These are phyloP conservation scores for Ceratocystis destructans DNA, from an alignment of 2,329 filamentous ascomycete genomes.

Conservation along the genomic window DNA sequence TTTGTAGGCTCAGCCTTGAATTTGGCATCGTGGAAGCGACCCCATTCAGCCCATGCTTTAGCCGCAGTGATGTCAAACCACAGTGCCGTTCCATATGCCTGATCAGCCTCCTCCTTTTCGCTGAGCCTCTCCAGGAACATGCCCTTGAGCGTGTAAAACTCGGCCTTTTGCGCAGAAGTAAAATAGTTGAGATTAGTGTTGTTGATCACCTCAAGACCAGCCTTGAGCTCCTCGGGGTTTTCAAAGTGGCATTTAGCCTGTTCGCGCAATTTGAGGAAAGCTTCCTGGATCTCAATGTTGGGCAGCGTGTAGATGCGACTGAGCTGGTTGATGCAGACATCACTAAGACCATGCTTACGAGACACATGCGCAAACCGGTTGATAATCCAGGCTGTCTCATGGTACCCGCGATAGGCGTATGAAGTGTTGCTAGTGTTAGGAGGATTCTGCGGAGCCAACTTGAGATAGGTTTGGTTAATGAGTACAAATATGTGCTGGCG, in stretches of 20 bases:
- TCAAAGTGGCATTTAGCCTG: constrained; percentile 98
- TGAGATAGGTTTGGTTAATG: constrained; percentile 88
- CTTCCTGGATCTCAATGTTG: constrained; percentile 99
- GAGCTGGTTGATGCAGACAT: constrained; percentile 93
- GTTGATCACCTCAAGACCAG: constrained; percentile 93
- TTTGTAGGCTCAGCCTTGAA: constrained; percentile 85
- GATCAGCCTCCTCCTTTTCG: constrained; percentile 81
- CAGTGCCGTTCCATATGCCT: constrained; percentile 84
- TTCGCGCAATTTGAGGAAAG: constrained; percentile 94
- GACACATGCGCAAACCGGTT: constrained; percentile 97
- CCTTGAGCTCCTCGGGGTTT: constrained; percentile 81
- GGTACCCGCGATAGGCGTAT: constrained; percentile 91
- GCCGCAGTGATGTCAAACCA: constrained; percentile 92
- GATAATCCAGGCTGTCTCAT: constrained; percentile 99
- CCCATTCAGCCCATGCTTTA: constrained; percentile 99
- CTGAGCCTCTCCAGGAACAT: constrained; percentile 96
- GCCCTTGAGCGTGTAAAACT: constrained; percentile 97
- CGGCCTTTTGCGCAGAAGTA: constrained; percentile 85
- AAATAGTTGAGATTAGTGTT: constrained; percentile 99
- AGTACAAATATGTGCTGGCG: constrained; percentile 96
- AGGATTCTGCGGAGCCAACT: constrained; percentile 58
- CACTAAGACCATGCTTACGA: constrained; percentile 87
- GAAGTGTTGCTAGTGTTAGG: constrained; percentile 79
- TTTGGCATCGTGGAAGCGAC: constrained; percentile 89
- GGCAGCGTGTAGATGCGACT: constrained; percentile 96